Conservation (phyloP, 108 stramenopile species). For the Fistulifera pelliculosa region DNA sequence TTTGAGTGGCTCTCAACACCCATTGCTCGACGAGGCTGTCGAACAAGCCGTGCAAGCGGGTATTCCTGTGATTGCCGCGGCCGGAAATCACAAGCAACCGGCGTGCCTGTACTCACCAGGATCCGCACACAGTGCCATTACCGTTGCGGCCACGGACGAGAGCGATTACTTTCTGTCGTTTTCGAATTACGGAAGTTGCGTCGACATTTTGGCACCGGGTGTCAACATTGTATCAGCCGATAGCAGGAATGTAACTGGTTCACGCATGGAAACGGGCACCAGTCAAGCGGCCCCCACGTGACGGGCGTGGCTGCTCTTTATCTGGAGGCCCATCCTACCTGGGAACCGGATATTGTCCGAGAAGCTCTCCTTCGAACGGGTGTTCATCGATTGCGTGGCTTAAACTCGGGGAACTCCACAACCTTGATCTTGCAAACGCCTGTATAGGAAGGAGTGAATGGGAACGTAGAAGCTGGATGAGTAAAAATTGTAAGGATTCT, state of each 20-base stretch:
- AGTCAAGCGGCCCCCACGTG: constrained; percentile 44
- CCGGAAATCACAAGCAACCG: not conserved
- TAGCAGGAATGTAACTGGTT: not conserved
- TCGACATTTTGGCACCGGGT: not conserved
- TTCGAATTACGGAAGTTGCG: not conserved
- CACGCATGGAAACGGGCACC: constrained; percentile 25
- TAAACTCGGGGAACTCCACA: too few relatives aligned
- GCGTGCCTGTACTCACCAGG: not conserved
- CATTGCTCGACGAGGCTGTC: not conserved
- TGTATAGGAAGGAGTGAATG: too few relatives aligned
- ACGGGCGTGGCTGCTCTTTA: constrained; percentile 34
- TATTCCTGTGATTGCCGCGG: not conserved
- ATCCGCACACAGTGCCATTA: not conserved
- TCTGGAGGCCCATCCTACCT: not conserved
- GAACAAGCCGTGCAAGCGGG: not conserved
- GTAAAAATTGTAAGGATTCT: too few relatives aligned
- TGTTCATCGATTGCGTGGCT: too few relatives aligned
- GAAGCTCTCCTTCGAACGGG: too few relatives aligned
- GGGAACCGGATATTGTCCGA: too few relatives aligned
- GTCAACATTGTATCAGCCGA: not conserved
- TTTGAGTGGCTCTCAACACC: not conserved
- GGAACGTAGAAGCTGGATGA: too few relatives aligned
- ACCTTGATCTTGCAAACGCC: too few relatives aligned
- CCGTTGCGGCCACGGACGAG: not conserved
- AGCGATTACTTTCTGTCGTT: not conserved